A percentile compares a stretch with the other conserved stretches of the same genome.
Evolutionary conservation across 2,329 filamentous ascomycete species (phyloP).

Genomic region (Botrytis galanthina): DNA sequence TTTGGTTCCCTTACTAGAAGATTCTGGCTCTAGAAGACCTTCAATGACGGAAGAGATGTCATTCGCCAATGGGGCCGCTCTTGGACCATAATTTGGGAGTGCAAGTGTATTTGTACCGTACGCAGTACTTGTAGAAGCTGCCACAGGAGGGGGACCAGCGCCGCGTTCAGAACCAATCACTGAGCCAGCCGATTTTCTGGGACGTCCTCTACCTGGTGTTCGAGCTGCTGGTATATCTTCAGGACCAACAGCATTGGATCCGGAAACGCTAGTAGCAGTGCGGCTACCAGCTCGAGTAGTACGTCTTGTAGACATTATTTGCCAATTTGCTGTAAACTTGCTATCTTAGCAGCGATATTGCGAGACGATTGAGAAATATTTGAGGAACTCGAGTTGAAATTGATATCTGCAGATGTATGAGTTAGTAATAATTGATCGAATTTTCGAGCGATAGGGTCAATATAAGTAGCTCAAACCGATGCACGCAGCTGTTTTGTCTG

Average conservation of each 20-base stretch:
- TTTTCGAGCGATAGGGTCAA: background rate
- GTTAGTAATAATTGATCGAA: background rate
- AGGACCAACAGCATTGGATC: slow-evolving; percentile 25
- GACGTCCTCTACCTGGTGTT: slow-evolving; percentile 21
- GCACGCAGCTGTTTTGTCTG: background rate
- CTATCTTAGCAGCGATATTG: background rate
- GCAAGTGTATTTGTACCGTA: slow-evolving; percentile 35
- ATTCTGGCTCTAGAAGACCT: slow-evolving; percentile 26
- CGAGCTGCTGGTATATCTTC: slow-evolving; percentile 25
- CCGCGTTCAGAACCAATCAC: slow-evolving; percentile 1
- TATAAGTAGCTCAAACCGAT: background rate
- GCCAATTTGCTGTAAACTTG: background rate
- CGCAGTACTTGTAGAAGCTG: slow-evolving; percentile 29
- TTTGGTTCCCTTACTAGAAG: background rate
- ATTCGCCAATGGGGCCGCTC: slow-evolving; percentile 22
- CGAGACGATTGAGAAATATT: background rate
- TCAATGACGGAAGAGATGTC: slow-evolving; percentile 27
- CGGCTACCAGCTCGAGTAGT: slow-evolving; percentile 31
- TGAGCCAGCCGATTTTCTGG: slow-evolving; percentile 11
- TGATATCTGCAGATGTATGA: slow-evolving; percentile 4
- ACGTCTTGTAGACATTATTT: slow-evolving; percentile 33
- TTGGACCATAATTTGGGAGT: slow-evolving; percentile 19
- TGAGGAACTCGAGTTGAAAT: background rate
- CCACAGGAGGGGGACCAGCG: slow-evolving; percentile 28
- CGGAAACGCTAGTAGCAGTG: slow-evolving; percentile 27